Evolutionary conservation across 345 rosid genomes (phyloP).

Genomic region (Populus tremula): DNA sequence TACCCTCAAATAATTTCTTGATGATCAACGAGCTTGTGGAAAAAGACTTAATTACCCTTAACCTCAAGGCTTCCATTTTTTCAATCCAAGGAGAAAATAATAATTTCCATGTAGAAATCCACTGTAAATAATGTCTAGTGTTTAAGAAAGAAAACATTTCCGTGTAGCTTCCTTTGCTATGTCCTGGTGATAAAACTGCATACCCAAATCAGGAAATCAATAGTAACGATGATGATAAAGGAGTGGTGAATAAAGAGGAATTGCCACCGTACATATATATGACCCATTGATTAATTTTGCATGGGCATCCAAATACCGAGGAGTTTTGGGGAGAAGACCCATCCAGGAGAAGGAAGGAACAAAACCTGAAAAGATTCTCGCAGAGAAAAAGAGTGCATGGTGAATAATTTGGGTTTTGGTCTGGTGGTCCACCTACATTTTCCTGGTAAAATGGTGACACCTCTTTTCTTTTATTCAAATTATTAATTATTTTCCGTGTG

Average conservation of each 20-base stretch:
- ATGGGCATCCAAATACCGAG: constrained; percentile 17
- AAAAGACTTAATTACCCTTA: too few species aligned
- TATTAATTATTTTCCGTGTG: not conserved
- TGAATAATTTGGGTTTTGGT: constrained; percentile 1
- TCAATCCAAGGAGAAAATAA: too few species aligned
- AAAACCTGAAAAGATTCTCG: constrained; percentile 44
- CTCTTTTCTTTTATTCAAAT: not conserved
- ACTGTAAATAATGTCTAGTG: too few species aligned
- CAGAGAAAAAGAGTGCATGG: not conserved
- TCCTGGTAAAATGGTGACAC: constrained; percentile 14
- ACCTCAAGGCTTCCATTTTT: too few species aligned
- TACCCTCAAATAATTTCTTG: too few species aligned
- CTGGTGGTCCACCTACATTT: constrained; percentile 35
- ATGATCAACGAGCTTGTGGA: too few species aligned
- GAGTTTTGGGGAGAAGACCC: constrained; percentile 14
- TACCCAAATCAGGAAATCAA: constrained; percentile 41
- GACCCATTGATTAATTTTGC: not conserved
- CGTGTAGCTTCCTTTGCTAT: not conserved
- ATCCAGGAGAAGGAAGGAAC: constrained; percentile 20
- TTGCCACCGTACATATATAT: not conserved
- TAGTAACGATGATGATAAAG: constrained; percentile 6
- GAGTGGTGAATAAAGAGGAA: not conserved
- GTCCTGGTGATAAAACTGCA: not conserved
- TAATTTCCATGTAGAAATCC: too few species aligned
- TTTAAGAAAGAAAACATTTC: too few species aligned